Evolutionary conservation across 768 basidiomycete genomes (phyloP), one percentile per base, ranked within the genome.

Genomic region (Coprinopsis marcescibilis): DNA sequence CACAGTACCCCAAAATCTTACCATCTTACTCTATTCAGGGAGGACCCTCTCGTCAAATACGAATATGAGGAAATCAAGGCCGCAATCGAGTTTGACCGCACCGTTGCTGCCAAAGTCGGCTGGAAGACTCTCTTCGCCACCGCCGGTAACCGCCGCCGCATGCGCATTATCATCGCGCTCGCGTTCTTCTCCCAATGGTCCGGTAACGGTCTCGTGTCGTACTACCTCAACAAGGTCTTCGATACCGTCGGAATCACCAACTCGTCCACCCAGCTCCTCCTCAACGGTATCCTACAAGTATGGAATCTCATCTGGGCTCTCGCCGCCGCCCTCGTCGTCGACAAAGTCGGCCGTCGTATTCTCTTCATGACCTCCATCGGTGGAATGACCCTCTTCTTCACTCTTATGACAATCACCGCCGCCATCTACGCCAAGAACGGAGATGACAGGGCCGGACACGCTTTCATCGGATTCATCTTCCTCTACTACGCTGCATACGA

Each of bases 161-260:
- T 90, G 74, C 66, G 75, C 46, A 84, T 89, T 62, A 84, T 90
- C 61, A 60, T 85, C 52, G 83, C 82, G 38, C 68, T 89, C 46
- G 85, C 84, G 38, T 85, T 85, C 75, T 88, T 89, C 75, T 88
- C 85, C 2, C 84, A 87, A 56, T 89, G 85, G 87, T 88, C 84
- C 8, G 87, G 85, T 12, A 89, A 89, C 56, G 87, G 87, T 58
- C 81, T 90, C 45, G 82, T 87, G 42, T 87, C 84, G 5, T 89
- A 83, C 72, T 90, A 90, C 70, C 77, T 90, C 57, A 82, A 72
- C 66, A 72, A 76, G 62, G 81, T 90, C 43, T 80, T 91, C 62
- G 62, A 72, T 51, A 69, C 76, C 48, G 81, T 86, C 46, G 83
- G 83, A 48, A 81, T 87, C 57, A 79, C 76, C 11, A 66, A 77